Conservation (phyloP, 148 eudicot genomes). For the Nyssa sinensis region DNA sequence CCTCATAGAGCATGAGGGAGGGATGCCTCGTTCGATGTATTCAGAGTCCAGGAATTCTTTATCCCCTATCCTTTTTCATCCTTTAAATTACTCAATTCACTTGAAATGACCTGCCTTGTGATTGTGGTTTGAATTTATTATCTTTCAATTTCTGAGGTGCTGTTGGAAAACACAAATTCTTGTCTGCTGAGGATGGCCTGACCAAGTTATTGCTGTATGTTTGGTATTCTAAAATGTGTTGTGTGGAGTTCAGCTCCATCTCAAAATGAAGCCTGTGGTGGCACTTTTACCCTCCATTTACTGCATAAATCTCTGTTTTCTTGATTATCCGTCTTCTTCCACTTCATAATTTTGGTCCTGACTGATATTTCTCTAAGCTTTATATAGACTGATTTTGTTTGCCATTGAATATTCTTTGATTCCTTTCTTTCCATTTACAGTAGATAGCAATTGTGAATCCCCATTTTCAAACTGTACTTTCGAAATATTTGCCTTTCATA, state of each 20-base stretch:
- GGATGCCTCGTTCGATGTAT: neutral
- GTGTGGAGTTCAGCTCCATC: neutral
- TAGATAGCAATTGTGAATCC: no score
- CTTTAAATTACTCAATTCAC: neutral
- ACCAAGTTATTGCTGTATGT: neutral
- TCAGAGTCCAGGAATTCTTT: neutral
- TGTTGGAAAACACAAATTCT: neutral
- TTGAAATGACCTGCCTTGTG: neutral
- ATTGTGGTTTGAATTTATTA: neutral
- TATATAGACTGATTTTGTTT: no score
- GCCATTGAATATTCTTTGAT: no score
- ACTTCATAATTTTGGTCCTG: no score
- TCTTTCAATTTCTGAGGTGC: neutral
- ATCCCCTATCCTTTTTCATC: neutral
- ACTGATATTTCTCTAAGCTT: no score
- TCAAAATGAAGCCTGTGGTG: neutral
- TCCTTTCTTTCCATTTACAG: no score
- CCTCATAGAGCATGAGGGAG: neutral
- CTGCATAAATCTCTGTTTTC: no score
- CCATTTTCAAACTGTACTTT: no score
- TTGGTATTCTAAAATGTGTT: neutral
- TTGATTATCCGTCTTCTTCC: no score
- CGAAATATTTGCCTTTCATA: no score
- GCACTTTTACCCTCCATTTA: no score
- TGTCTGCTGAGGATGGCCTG: neutral